Percentiles rank a stretch among this genome's conserved stretches.
Conservation (phyloP, 1,139 yeast species). For the Saccharomyces hybrid region DNA sequence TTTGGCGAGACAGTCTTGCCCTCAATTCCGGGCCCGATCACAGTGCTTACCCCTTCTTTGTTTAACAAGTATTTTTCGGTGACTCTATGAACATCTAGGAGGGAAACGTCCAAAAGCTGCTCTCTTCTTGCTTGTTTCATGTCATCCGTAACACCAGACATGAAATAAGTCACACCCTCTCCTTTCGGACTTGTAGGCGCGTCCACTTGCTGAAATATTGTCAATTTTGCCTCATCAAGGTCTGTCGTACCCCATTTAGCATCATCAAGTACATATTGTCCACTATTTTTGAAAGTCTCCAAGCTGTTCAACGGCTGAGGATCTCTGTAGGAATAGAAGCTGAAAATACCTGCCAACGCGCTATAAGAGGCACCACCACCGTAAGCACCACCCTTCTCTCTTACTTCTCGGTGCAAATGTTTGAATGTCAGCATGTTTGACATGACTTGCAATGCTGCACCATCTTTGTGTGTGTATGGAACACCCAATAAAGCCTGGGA, state of each 20-base stretch:
- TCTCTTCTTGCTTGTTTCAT: constrained; percentile 77
- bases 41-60: constrained; percentile 12
- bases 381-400: constrained; percentile 96
- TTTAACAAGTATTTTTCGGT: constrained; percentile 11
- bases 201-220: constrained; percentile 85
- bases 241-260: constrained; percentile 50
- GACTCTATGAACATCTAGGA: constrained; percentile 44
- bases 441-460: constrained; percentile 77
- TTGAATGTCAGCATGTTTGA: constrained; percentile 77
- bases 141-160: constrained; percentile 67
- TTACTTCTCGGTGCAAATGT: constrained; percentile 76
- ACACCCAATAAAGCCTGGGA: constrained; percentile 65
- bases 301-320: constrained; percentile 76
- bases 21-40: constrained; percentile 20
- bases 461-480: constrained; percentile 59
- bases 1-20: constrained; percentile 7
- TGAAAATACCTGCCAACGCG: constrained; percentile 71
- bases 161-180: constrained; percentile 64
- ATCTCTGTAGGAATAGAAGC: constrained; percentile 87
- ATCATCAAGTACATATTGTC: constrained; percentile 43
- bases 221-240: constrained; percentile 79
- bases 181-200: constrained; percentile 78
- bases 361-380: constrained; percentile 90
- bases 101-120: constrained; percentile 53
- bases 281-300: constrained; percentile 51